These are phyloP conservation scores for Populus ilicifolia DNA, from an alignment of 345 rosid species.

Conservation along the genomic window DNA sequence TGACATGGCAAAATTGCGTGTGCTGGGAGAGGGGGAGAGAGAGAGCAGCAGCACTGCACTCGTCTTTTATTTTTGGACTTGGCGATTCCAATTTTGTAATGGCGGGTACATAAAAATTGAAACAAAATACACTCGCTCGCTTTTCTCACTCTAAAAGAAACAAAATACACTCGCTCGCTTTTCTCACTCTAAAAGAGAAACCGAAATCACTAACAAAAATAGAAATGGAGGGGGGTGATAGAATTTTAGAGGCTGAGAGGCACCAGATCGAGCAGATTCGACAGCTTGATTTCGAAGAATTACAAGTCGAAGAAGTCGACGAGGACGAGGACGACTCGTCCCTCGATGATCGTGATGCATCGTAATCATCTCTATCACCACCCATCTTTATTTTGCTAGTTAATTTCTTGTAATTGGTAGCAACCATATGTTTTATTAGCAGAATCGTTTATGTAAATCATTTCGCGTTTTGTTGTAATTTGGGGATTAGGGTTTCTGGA, in stretches of 20 bases:
- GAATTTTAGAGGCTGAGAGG: conserved; percentile 64
- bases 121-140: neutral
- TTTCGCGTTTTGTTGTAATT: neutral
- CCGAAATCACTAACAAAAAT: neutral
- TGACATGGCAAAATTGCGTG: neutral
- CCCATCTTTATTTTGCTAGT: conserved; percentile 4
- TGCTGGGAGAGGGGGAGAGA: neutral
- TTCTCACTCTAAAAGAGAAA: neutral
- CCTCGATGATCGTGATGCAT: conserved; percentile 42
- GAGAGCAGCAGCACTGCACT: neutral
- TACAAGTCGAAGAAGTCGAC: conserved; percentile 87
- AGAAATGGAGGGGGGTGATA: conserved; percentile 34
- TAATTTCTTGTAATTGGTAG: neutral
- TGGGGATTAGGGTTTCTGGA: neutral
- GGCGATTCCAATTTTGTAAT: neutral
- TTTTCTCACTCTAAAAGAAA: neutral
- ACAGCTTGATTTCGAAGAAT: conserved; percentile 75
- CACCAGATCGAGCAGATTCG: conserved; percentile 82
- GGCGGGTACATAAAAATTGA: neutral
- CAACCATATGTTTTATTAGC: neutral
- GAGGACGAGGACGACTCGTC: conserved; percentile 43
- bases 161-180: neutral
- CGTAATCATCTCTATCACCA: conserved; percentile 23
- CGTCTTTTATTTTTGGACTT: too few species aligned
- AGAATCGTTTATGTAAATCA: neutral